Evolutionary conservation across 495 filamentous ascomycete species (phyloP).

Genomic region (Pyrenula massariospora): DNA sequence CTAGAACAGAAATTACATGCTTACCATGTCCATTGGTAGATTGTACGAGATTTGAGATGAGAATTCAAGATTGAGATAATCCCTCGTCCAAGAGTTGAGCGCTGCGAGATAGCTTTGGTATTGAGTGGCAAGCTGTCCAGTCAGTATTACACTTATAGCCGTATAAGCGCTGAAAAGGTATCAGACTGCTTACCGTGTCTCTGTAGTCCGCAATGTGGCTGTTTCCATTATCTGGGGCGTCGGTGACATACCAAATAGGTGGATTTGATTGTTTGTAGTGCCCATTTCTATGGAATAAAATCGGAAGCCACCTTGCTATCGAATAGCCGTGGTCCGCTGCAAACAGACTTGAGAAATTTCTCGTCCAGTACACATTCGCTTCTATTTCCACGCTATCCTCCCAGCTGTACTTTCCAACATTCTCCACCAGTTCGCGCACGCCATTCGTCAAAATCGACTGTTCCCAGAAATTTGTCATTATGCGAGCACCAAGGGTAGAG

Average conservation of each 20-base stretch:
- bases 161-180: no score
- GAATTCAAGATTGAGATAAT: constrained; percentile 9
- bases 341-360: constrained; percentile 11
- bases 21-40: constrained; percentile 16
- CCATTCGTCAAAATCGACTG: constrained; percentile 14
- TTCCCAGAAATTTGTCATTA: constrained; percentile 17
- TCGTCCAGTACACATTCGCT: constrained; percentile 10
- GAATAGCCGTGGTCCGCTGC: constrained; percentile 8
- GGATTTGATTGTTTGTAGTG: background rate
- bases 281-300: constrained; percentile 2
- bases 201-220: constrained; percentile 15
- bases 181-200: constrained; percentile 1
- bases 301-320: constrained; percentile 9
- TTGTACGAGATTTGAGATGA: constrained; percentile 18
- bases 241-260: constrained; percentile 9
- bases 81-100: constrained; percentile 8
- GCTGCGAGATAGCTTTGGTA: constrained; percentile 1
- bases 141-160: background rate
- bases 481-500: constrained; percentile 14
- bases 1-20: background rate
- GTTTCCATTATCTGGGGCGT: constrained; percentile 8
- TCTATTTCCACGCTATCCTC: constrained; percentile 14
- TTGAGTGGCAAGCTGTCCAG: background rate
- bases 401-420: constrained; percentile 21
- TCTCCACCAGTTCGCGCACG: constrained; percentile 10